phyloP scores from a whole-genome alignment of 306 rosid genomes.

The Oemleria cerasiformis region DNA sequence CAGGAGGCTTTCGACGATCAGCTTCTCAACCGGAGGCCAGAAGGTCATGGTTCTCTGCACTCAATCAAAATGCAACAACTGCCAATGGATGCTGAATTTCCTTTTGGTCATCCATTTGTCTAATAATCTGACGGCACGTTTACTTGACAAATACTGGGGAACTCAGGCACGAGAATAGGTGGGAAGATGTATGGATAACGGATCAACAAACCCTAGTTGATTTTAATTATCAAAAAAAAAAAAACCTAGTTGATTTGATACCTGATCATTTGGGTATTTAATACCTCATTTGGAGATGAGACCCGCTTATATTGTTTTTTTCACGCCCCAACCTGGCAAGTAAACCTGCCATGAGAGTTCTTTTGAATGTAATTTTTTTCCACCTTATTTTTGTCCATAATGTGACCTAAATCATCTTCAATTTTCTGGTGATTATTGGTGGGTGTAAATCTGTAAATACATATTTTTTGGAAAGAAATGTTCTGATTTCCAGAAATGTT shows the following conservation, averaged over 20 bases:
- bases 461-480: not conserved
- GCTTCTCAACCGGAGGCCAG: conserved; percentile 50
- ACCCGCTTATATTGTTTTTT: too few species aligned
- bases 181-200: too few species aligned
- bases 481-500: not conserved
- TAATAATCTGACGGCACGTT: not conserved
- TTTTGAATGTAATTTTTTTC: not conserved
- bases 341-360: not conserved
- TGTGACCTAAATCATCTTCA: not conserved
- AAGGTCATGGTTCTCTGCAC: conserved; percentile 76
- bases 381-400: not conserved
- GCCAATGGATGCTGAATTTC: conserved; percentile 51
- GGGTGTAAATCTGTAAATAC: conserved; percentile 2
- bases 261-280: too few species aligned
- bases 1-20: conserved; percentile 54
- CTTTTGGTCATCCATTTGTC: not conserved
- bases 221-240: too few species aligned
- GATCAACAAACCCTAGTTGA: too few species aligned
- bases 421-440: not conserved
- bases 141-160: too few species aligned
- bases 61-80: conserved; percentile 61
- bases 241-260: too few species aligned
- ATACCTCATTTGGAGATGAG: too few species aligned
- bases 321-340: too few species aligned
- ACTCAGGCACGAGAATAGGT: too few species aligned